A percentile compares a stretch with the other conserved stretches of the same genome.
These are phyloP conservation scores for Podaxis rugospora DNA, from an alignment of 768 basidiomycete species.

Conservation along the genomic window DNA sequence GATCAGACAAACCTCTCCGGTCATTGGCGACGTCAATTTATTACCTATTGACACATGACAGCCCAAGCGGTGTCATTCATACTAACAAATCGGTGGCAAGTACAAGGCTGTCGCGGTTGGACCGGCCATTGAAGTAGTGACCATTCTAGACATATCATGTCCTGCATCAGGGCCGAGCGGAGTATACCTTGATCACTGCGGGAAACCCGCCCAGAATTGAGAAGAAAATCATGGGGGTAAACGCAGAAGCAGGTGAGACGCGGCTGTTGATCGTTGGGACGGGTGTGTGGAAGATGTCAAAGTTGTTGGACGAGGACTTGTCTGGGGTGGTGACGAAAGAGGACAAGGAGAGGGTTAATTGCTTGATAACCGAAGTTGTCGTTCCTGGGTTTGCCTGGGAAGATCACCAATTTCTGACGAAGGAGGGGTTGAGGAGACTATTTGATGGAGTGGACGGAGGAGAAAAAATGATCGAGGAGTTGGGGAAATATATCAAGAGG, in stretches of 20 bases:
- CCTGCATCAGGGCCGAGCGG: slow-evolving; percentile 45
- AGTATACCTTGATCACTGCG: slow-evolving; percentile 41
- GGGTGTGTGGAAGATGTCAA: slow-evolving; percentile 51
- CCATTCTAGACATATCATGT: slow-evolving; percentile 43
- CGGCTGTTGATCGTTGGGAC: slow-evolving; percentile 49
- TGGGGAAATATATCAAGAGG: neutral
- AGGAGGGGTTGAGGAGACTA: slow-evolving; percentile 26
- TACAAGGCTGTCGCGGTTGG: neutral
- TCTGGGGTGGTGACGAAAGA: slow-evolving; percentile 26
- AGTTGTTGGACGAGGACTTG: slow-evolving; percentile 39
- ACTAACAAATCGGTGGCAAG: slow-evolving; percentile 46
- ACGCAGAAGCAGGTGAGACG: slow-evolving; percentile 37
- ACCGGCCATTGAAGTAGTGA: neutral
- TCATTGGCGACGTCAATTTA: slow-evolving; percentile 42
- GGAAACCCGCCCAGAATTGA: slow-evolving; percentile 27
- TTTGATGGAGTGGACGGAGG: slow-evolving; percentile 20
- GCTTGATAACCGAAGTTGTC: slow-evolving; percentile 58
- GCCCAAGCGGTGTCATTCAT: slow-evolving; percentile 36
- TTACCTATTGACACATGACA: slow-evolving; percentile 41
- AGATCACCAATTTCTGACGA: slow-evolving; percentile 44
- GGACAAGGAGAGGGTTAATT: slow-evolving; percentile 34
- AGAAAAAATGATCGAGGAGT: neutral
- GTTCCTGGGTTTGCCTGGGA: slow-evolving; percentile 52
- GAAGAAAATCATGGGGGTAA: slow-evolving; percentile 41
- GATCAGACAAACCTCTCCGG: slow-evolving; percentile 18